phyloP scores from a whole-genome alignment of 305 asterid species.

The Fraxinus velutina region DNA sequence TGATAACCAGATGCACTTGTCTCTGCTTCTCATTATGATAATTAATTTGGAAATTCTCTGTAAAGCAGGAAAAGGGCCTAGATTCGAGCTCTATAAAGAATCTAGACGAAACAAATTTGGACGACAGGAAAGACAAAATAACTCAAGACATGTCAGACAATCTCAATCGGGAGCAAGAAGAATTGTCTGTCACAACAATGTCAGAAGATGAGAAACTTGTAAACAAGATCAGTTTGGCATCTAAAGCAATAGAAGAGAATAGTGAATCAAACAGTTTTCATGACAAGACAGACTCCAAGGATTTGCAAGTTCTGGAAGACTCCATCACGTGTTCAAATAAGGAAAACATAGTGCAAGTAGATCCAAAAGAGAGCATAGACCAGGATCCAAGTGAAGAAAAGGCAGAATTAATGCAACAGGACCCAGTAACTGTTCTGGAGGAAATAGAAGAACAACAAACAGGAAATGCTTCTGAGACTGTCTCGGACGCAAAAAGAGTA shows the following conservation, averaged over 20 bases:
- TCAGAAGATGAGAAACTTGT: constrained; percentile 31
- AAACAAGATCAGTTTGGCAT: constrained; percentile 25
- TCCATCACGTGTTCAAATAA: constrained; percentile 15
- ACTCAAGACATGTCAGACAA: constrained; percentile 11
- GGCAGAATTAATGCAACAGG: constrained; percentile 18
- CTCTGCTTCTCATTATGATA: constrained; percentile 18
- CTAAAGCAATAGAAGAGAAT: constrained; percentile 27
- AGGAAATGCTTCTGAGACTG: constrained; percentile 16
- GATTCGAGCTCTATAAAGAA: background rate
- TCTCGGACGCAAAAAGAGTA: constrained; percentile 22
- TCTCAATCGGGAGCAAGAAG: constrained; percentile 27
- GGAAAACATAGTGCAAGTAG: constrained; percentile 22
- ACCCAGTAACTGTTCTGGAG: constrained; percentile 13
- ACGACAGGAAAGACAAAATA: constrained; percentile 34
- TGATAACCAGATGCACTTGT: background rate
- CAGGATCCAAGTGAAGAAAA: constrained; percentile 24
- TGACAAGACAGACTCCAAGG: constrained; percentile 25
- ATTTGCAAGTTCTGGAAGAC: constrained; percentile 20
- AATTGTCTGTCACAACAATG: constrained; percentile 19
- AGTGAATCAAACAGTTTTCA: constrained; percentile 16
- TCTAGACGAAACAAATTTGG: constrained; percentile 19
- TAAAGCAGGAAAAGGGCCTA: background rate
- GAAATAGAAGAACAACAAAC: constrained; percentile 21
- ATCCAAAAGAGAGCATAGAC: constrained; percentile 19
- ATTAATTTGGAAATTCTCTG: background rate